Evolutionary conservation across 1,284 basidiomycete species (phyloP).

Genomic region (Boletus hoseneyae): DNA sequence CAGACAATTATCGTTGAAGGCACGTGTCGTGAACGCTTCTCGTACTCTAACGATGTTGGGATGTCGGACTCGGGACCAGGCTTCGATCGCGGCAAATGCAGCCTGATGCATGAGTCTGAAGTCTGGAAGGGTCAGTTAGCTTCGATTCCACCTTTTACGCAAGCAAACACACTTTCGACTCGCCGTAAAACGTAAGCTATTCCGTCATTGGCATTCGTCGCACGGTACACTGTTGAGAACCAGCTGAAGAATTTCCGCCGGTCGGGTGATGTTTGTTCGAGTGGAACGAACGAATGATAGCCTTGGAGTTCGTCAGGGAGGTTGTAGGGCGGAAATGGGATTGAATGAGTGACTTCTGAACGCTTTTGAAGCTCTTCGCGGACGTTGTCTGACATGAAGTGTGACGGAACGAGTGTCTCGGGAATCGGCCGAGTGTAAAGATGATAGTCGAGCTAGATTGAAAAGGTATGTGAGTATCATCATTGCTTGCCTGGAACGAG

Average conservation of each 20-base stretch:
- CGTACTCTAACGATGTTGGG: conserved; percentile 83
- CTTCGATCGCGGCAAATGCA: conserved; percentile 82
- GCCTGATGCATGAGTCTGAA: conserved; percentile 80
- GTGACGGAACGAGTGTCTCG: conserved; percentile 49
- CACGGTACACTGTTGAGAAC: conserved; percentile 82
- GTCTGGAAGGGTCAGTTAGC: conserved; percentile 45
- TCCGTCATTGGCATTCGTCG: conserved; percentile 77
- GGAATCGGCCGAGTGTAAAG: conserved; percentile 74
- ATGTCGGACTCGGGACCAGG: conserved; percentile 86
- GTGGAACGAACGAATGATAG: conserved; percentile 83
- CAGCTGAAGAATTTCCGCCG: conserved; percentile 74
- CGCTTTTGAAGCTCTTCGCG: conserved; percentile 80
- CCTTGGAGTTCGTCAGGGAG: conserved; percentile 89
- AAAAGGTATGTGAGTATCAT: conserved; percentile 5
- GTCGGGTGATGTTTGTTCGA: conserved; percentile 58
- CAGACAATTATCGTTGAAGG: conserved; percentile 91
- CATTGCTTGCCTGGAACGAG: neutral
- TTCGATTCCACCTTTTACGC: neutral
- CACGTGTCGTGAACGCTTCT: conserved; percentile 94
- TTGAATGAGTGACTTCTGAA: conserved; percentile 68
- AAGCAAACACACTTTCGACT: conserved; percentile 70
- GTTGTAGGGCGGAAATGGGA: conserved; percentile 45
- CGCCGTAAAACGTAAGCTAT: conserved; percentile 76
- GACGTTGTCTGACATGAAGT: conserved; percentile 69
- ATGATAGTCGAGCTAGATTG: conserved; percentile 79